Evolutionary conservation across 1,139 yeast species (phyloP), one percentile per base, ranked within the genome.

Genomic region (Lodderomyces parapsilosis): DNA sequence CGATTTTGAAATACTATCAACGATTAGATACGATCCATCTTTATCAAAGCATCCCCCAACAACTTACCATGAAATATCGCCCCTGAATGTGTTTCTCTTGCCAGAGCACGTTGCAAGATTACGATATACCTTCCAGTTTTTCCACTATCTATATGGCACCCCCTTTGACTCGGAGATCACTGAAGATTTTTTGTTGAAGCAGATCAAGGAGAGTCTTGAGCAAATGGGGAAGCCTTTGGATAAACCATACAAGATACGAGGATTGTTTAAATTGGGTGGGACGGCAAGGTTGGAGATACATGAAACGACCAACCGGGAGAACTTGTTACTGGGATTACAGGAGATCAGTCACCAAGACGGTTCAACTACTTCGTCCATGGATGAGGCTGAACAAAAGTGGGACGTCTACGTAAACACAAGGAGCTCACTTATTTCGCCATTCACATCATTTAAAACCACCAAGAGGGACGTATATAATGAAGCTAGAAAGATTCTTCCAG

Each of bases 381-480:
- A n/a, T n/a, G n/a, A n/a, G n/a, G n/a, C n/a, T n/a, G 23, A 20
- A 20, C 23, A 20, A 9, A 9, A 48, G 48, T 87, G 83, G 80
- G 78, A 74, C 23, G 81, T 88, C 0, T 82, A 79, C 53, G 56
- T 89, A 5, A 94, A 87, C 58, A 55, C 70, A 0, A 63, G 73
- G 32, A 67, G 80, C 3, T 73, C 80, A 0, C 56, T 76, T 42
- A 74, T 80, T 0, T 80, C 94, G 0, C 88, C 91, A 2, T 88
- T 86, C 60, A 89, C 96, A 0, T 84, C 95, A 2, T 86, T 91
- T 67, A 93, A 93, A 59, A 93, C 98, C 0, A 88, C 97, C 0
- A 66, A 71, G 27, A 71, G 99, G 49, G 68, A 68, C 2, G 80
- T 73, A 40, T 91, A 91, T 59, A 74, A 68, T 36, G 69, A 59